Evolutionary conservation across 108 stramenopile species (phyloP), one percentile per base, ranked within the genome.

Genomic region (Asterionellopsis glacialis): DNA sequence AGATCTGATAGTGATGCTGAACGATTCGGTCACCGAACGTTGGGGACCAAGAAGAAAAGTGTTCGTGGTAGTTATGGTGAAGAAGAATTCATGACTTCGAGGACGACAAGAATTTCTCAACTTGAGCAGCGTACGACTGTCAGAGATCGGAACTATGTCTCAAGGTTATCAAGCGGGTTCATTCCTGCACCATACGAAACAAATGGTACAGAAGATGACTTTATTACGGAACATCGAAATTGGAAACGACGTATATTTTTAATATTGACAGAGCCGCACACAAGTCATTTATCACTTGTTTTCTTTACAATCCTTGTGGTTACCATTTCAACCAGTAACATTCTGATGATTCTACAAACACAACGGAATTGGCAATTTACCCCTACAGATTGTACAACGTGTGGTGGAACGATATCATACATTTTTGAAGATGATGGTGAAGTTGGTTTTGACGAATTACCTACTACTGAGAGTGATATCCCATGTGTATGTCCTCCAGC

Each of bases 331-430:
- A 5, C 48, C 1, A 65, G 51, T 10, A 84, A 79, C 55, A 59
- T 75, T 44, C 51, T 89, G 51, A 85, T 85, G 82, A 67, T 82
- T 9, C 51, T 83, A 52, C 81, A 85, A 72, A 89, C 88, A 40
- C 76, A 83, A 78, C 15, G 59, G 13, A 25, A 18, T 9, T 85
- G 67, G 33, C 81, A 83, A 48, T 82, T 66, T 44, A 68, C 59
- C 0, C 88, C 84, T 11, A 25, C 50, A 11, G 66, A 69, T 51
- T 89, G 88, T 62, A 26, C 15, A 9, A 60, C 55, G 12, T 89
- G 83, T 48, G 75, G 68, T 41, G 80, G 63, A 42, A 40, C 39
- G 9, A 48, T 54, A 22, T 18, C 65, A 11, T 76, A 78, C 51
- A 19, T 67, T 15, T 75, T 69, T 66, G 74, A 77, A 28, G 67